Conservation (phyloP, 2,329 filamentous ascomycete species). For the Colletotrichum abscissum region DNA sequence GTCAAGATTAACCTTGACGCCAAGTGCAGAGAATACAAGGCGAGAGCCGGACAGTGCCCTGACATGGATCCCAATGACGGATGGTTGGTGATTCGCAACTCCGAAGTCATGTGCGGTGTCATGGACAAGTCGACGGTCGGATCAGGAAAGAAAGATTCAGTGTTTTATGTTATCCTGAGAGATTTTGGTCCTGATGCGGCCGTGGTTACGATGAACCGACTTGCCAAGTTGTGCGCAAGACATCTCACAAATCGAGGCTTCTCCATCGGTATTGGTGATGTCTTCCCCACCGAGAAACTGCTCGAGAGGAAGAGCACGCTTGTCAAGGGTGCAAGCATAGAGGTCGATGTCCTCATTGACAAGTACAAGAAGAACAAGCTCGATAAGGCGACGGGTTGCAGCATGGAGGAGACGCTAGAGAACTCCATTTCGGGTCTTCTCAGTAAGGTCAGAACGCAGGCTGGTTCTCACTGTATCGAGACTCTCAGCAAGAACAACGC, state of each 20-base stretch:
- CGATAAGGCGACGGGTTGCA: slow-evolving; percentile 87
- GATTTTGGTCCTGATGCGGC: slow-evolving; percentile 93
- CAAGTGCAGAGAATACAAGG: slow-evolving; percentile 84
- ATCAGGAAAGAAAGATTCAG: slow-evolving; percentile 95
- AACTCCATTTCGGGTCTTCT: slow-evolving; percentile 91
- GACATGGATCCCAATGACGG: slow-evolving; percentile 89
- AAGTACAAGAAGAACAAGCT: slow-evolving; percentile 84
- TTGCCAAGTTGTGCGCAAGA: slow-evolving; percentile 90
- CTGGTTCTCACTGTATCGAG: slow-evolving; percentile 90
- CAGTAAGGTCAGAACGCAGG: slow-evolving; percentile 89
- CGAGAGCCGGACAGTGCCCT: slow-evolving; percentile 65
- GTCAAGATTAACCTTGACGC: slow-evolving; percentile 94
- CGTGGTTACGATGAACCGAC: slow-evolving; percentile 90
- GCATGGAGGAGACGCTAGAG: slow-evolving; percentile 92
- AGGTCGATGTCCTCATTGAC: slow-evolving; percentile 86
- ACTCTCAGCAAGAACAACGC: slow-evolving; percentile 93
- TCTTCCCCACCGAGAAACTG: slow-evolving; percentile 82
- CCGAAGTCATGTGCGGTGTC: slow-evolving; percentile 94
- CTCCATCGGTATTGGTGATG: slow-evolving; percentile 95
- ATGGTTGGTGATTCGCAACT: slow-evolving; percentile 94
- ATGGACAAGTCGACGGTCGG: slow-evolving; percentile 99
- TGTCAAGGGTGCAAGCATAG: slow-evolving; percentile 80
- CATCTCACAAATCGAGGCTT: slow-evolving; percentile 92
- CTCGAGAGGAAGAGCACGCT: slow-evolving; percentile 79
- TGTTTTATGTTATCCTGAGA: slow-evolving; percentile 96